Conservation (phyloP, 192 early-diverging fungal species). For the Backusella sp. region DNA sequence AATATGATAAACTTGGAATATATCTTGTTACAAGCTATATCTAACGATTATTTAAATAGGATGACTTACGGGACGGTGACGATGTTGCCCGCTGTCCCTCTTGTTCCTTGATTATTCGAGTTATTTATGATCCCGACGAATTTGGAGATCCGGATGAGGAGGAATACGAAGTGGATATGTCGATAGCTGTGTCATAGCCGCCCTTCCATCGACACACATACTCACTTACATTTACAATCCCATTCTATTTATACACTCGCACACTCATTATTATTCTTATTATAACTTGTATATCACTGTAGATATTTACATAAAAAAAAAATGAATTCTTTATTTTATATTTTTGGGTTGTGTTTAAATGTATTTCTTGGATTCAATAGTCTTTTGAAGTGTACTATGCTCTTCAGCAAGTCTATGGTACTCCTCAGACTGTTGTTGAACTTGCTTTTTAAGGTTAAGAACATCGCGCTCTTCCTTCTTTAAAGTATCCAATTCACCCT, state of each 20-base stretch:
- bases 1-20: not conserved
- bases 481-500: slow-evolving; percentile 17
- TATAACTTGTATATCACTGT: not conserved
- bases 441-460: slow-evolving; percentile 30
- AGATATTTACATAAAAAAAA: slow-evolving; percentile 10
- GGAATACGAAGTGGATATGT: slow-evolving; percentile 38
- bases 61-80: slow-evolving; percentile 78
- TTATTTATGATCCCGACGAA: slow-evolving; percentile 87
- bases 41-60: slow-evolving; percentile 34
- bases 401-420: slow-evolving; percentile 31
- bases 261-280: not conserved
- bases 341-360: not conserved
- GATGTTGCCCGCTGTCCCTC: slow-evolving; percentile 89
- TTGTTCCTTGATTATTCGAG: slow-evolving; percentile 88
- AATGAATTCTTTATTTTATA: not conserved
- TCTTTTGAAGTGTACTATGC: slow-evolving; percentile 15
- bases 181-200: slow-evolving; percentile 29
- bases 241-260: not conserved
- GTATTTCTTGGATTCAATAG: not conserved
- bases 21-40: not conserved
- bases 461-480: slow-evolving; percentile 29
- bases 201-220: not conserved
- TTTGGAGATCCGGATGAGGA: slow-evolving; percentile 54
- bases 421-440: slow-evolving; percentile 18
- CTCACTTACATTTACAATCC: not conserved